These are phyloP conservation scores for Gossypium lobatum DNA, from an alignment of 441 rosid species.

Conservation along the genomic window DNA sequence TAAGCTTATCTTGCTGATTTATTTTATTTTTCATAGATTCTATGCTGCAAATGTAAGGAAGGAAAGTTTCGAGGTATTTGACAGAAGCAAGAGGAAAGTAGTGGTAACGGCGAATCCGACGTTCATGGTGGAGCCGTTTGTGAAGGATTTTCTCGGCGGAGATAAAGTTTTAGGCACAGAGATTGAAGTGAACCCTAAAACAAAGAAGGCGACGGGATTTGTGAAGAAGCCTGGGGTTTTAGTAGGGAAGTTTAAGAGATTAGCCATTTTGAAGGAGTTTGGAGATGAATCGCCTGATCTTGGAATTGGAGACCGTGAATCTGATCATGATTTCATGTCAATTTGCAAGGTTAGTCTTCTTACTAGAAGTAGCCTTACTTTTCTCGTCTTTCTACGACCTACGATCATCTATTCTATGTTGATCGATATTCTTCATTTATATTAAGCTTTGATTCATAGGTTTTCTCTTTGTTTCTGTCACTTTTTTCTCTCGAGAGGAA, in stretches of 20 bases:
- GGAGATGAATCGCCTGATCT: constrained; percentile 68
- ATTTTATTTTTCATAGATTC: constrained; percentile 38
- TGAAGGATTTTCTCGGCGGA: constrained; percentile 84
- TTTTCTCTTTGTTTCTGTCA: background rate
- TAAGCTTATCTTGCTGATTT: background rate
- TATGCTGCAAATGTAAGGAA: constrained; percentile 90
- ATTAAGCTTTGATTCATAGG: background rate
- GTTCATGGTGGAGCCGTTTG: constrained; percentile 89
- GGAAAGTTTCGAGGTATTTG: constrained; percentile 81
- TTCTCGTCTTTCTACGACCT: background rate
- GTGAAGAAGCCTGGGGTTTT: constrained; percentile 84
- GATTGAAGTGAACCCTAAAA: constrained; percentile 82
- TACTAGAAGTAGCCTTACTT: background rate
- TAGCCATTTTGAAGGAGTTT: constrained; percentile 73
- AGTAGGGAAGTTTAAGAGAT: constrained; percentile 69
- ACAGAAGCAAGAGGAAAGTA: constrained; percentile 78
- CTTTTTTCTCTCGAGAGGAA: background rate
- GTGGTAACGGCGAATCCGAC: constrained; percentile 98
- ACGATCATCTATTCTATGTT: background rate
- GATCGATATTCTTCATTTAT: background rate
- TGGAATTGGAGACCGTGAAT: constrained; percentile 82
- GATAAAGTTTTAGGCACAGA: constrained; percentile 90
- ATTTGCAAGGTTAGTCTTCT: constrained; percentile 70
- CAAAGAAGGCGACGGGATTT: constrained; percentile 85
- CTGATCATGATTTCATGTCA: constrained; percentile 94